Base-by-base conservation (phyloP, 129 eudicot species). In the Erigeron canadensis region DNA sequence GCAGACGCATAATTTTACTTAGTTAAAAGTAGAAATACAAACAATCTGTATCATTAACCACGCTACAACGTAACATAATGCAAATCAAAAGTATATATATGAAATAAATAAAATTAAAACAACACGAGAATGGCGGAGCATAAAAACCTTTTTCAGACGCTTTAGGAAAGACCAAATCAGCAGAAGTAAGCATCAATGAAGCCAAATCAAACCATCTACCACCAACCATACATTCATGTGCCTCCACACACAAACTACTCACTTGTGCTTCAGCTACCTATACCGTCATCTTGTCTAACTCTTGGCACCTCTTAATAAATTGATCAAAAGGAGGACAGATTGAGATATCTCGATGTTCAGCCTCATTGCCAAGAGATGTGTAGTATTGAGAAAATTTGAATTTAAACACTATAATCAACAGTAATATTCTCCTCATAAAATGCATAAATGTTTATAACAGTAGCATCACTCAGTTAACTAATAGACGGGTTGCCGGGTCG, bases 181-280 rank as follows among this genome's bases (percentile, higher is more conserved):
- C 96, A 7, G 98, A 89, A 60, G 96, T 84, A 63, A 93, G 74
- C 89, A 93, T 89, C 8, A 89, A 61, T 1, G 96, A 89, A 42
- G 88, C 90, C 81, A 93, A 87, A 82, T 93, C 98, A 81, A 89
- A 70, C 98, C 95, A 93, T 60, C 92, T 84, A 1, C 81, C 84
- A 4, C 61, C 71, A n/a, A 89, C 46, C 82, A 93, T 79, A 63
- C 90, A 87, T 41, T 89, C 85, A 67, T 87, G 87, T 9, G 98
- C 96, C 83, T 93, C 96, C 74, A 81, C 17, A 50, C 87, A 89
- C 53, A 93, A 72, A 18, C 90, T 84, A 63, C 21, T 65, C 16
- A 93, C 95, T 60, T 89, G 86, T 43, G 83, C 84, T 82, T 89
- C 92, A 54, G 96, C 95, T 18, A 85, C 91, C 98, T 92, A 28